Conservation (phyloP, 306 rosid genomes). For the Vicia villosa region DNA sequence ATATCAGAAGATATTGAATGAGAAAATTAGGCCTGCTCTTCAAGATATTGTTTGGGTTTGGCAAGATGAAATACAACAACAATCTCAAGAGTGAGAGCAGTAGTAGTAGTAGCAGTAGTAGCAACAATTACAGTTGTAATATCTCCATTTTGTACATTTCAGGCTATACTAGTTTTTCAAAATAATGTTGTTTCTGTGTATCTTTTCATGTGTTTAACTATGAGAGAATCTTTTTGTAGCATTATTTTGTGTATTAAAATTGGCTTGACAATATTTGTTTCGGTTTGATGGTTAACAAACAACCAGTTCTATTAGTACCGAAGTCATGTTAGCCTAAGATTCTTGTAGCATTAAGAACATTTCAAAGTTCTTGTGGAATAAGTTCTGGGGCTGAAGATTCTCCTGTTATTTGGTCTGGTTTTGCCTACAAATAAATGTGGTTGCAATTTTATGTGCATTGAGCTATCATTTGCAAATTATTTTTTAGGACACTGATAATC, state of each 20-base stretch:
- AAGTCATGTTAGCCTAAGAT: no score
- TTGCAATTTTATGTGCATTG: no score
- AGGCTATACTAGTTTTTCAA: background rate
- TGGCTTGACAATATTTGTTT: conserved; percentile 10
- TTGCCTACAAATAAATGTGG: no score
- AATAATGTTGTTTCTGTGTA: background rate
- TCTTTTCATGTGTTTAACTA: background rate
- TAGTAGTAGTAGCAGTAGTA: background rate
- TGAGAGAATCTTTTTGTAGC: conserved; percentile 12
- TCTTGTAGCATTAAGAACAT: no score
- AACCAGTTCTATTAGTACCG: background rate
- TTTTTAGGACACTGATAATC: no score
- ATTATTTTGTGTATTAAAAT: conserved; percentile 5
- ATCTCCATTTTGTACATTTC: background rate
- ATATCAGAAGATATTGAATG: conserved; percentile 46
- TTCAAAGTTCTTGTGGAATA: no score
- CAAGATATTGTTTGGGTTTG: conserved; percentile 61
- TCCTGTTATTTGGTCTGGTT: no score
- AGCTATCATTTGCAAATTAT: no score
- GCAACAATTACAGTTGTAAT: conserved; percentile 21
- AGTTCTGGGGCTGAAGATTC: no score
- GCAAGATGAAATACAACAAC: conserved; percentile 49
- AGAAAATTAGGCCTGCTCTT: conserved; percentile 57
- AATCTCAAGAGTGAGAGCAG: conserved; percentile 38
- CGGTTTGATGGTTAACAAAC: background rate